These are phyloP conservation scores for Anethum foeniculum DNA, from an alignment of 140 eudicot genomes.

Conservation along the genomic window DNA sequence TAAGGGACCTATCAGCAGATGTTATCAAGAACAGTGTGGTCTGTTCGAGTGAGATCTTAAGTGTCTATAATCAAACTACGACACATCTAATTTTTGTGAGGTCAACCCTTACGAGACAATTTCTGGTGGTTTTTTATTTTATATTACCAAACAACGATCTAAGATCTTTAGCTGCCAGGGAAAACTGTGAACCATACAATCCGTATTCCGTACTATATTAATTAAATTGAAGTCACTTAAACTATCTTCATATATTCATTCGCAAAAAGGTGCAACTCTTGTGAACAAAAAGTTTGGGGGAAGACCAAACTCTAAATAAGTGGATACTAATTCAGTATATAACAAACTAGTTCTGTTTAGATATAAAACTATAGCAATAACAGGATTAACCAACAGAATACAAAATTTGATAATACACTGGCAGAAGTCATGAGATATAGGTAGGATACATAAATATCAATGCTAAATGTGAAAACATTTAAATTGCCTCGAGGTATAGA, in stretches of 20 bases:
- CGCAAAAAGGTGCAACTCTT: neutral
- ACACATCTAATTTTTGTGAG: neutral
- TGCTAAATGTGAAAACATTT: neutral
- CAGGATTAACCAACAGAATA: neutral
- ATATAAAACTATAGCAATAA: neutral
- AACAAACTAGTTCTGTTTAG: neutral
- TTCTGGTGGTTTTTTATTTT: neutral
- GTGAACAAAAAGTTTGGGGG: neutral
- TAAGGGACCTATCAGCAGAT: neutral
- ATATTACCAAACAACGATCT: neutral
- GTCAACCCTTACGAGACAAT: neutral
- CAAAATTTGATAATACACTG: neutral
- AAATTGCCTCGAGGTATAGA: neutral
- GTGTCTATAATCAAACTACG: neutral
- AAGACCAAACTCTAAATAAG: neutral
- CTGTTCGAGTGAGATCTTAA: neutral
- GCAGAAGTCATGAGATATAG: neutral
- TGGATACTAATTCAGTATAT: neutral
- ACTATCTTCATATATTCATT: neutral
- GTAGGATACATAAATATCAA: neutral
- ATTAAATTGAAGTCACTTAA: neutral
- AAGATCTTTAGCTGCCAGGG: neutral
- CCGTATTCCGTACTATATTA: neutral
- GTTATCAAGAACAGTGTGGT: neutral
- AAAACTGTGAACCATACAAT: neutral